phyloP scores from a whole-genome alignment of 768 basidiomycete genomes.

The Russula compacta region DNA sequence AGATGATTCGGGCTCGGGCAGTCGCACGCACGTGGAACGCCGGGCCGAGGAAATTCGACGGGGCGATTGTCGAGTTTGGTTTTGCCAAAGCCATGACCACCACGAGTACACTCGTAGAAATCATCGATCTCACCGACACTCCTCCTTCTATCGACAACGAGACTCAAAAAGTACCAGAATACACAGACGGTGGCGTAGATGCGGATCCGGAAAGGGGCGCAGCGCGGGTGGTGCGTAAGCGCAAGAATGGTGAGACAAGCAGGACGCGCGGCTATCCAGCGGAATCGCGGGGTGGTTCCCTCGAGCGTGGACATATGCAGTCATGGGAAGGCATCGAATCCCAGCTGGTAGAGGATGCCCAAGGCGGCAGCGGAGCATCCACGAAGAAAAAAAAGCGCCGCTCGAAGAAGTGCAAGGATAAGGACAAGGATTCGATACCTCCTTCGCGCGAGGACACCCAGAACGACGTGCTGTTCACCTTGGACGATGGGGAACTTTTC shows the following conservation, averaged over 20 bases:
- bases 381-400: constrained; percentile 8
- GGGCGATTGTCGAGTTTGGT: background rate
- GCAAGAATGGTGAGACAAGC: constrained; percentile 6
- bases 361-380: background rate
- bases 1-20: too few relatives aligned
- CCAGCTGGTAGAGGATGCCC: background rate
- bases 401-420: constrained; percentile 7
- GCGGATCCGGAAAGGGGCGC: background rate
- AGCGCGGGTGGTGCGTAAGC: background rate
- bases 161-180: background rate
- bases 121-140: constrained; percentile 18
- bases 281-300: background rate
- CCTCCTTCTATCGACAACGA: background rate
- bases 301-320: background rate
- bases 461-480: background rate
- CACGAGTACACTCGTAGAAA: background rate
- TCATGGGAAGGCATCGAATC: background rate
- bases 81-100: constrained; percentile 9
- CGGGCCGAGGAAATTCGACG: background rate
- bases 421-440: background rate
- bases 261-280: background rate
- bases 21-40: background rate
- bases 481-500: constrained; percentile 29
- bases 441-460: background rate
- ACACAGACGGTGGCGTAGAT: background rate